Evolutionary conservation across 768 basidiomycete species (phyloP), one percentile per base, ranked within the genome.

Genomic region (Podaxis pistillaris): DNA sequence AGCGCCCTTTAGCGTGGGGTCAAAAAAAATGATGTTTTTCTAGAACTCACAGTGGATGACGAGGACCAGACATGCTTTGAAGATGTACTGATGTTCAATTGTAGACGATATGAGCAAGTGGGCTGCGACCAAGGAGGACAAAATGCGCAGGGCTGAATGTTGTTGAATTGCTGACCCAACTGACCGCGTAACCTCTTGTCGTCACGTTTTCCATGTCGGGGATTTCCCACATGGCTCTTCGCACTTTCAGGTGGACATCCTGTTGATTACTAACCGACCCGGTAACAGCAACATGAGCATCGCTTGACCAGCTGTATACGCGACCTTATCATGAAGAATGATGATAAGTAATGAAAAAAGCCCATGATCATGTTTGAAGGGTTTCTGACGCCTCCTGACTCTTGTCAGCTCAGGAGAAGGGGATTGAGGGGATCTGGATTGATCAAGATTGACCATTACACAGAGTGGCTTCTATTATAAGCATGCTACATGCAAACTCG

Each of bases 41-140:
- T 13, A 33, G 13, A 15, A 49, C 54, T 46, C 19, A 41, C 51
- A 47, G 17, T 22, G 57, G 60, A 11, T 38, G 54, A 13, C 56
- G 50, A 44, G 56, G 38, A 36, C 11, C 28, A 37, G 63, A 58
- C 58, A 59, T 63, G 17, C 33, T 44, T 40, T 24, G 15, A 22
- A 13, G 33, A 17, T 9, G n/a, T 19, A 4, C 26, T 12, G 19
- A 24, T 28, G 49, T 28, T 3, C 9, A 24, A 12, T 11, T 7
- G 49, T 11, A 28, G 22, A 15, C 49, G 26, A 36, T 17, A 26
- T 19, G 7, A 22, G 54, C 22, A 37, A 8, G 24, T 11, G 19
- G 5, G 8, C 12, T 24, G 26, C 3, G 26, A 24, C 12, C 49
- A 58, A 49, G 28, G 33, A 7, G 33, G 26, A 57, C 56, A 44